These are phyloP conservation scores for Pseudoperonospora humuli DNA, from an alignment of 352 stramenopile species.

Conservation along the genomic window DNA sequence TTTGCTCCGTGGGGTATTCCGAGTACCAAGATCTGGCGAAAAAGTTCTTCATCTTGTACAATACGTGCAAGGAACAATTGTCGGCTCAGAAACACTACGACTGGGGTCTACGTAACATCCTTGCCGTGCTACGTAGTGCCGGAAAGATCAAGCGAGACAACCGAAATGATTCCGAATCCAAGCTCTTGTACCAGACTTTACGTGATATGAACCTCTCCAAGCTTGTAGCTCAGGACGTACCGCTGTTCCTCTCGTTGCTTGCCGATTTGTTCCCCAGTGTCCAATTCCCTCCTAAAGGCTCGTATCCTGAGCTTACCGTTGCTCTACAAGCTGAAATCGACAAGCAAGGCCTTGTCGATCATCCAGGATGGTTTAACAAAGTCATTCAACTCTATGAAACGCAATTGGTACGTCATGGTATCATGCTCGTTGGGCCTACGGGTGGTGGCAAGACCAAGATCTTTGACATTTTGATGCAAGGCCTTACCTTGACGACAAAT, in stretches of 20 bases:
- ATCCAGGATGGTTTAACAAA: constrained; percentile 90
- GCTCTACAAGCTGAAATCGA: constrained; percentile 86
- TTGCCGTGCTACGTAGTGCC: constrained; percentile 81
- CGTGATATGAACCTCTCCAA: constrained; percentile 99
- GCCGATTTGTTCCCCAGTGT: constrained; percentile 95
- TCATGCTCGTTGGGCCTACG: constrained; percentile 97
- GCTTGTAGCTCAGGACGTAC: constrained; percentile 96
- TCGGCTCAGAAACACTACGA: constrained; percentile 91
- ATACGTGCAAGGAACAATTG: constrained; percentile 88
- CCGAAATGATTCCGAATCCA: constrained; percentile 80
- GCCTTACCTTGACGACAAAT: constrained; percentile 87
- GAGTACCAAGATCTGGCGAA: constrained; percentile 88
- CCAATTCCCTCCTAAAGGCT: constrained; percentile 85
- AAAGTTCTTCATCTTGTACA: constrained; percentile 91
- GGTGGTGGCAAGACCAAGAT: constrained; percentile 97
- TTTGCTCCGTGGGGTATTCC: constrained; percentile 91
- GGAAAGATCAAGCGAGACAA: constrained; percentile 90
- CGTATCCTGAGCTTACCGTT: constrained; percentile 93
- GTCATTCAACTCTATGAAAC: constrained; percentile 98
- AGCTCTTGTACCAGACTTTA: constrained; percentile 84
- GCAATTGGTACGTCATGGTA: constrained; percentile 95
- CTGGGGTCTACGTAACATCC: constrained; percentile 87
- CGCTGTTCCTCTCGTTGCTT: constrained; percentile 94
- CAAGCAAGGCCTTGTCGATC: constrained; percentile 86
- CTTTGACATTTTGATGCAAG: constrained; percentile 92